Evolutionary conservation across 805 yeast species (phyloP).

Genomic region (Myxozyma melibiosi): DNA sequence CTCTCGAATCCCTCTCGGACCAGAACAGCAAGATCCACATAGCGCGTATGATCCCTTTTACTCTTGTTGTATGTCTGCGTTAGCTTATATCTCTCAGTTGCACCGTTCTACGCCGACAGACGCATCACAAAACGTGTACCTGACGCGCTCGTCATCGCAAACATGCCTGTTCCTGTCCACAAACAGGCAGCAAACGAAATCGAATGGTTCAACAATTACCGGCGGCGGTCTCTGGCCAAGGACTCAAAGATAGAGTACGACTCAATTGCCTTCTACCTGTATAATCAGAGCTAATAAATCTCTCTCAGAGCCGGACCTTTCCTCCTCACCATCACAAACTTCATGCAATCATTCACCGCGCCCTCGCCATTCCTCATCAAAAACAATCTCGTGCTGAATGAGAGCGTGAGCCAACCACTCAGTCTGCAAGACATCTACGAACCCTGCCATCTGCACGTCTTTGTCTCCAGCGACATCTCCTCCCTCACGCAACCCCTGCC

Average conservation of each 20-base stretch:
- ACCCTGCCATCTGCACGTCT: conserved; percentile 27
- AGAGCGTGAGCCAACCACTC: conserved; percentile 17
- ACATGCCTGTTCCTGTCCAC: conserved; percentile 16
- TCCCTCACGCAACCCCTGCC: conserved; percentile 21
- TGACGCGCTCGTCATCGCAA: conserved; percentile 23
- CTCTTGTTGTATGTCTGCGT: not conserved
- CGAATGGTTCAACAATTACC: conserved; percentile 15
- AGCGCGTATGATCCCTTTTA: conserved; percentile 11
- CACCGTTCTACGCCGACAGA: conserved; percentile 22
- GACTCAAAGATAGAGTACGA: conserved; percentile 21
- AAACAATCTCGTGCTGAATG: conserved; percentile 18
- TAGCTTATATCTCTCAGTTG: not conserved
- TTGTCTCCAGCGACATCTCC: conserved; percentile 8
- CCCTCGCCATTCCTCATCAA: conserved; percentile 25
- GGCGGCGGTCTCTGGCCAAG: conserved; percentile 18
- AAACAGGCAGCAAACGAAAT: conserved; percentile 15
- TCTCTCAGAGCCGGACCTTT: conserved; percentile 7
- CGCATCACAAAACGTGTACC: conserved; percentile 12
- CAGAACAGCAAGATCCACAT: conserved; percentile 12
- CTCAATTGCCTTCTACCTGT: not conserved
- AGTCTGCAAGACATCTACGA: conserved; percentile 22
- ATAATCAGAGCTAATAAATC: not conserved
- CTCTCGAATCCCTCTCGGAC: conserved; percentile 17
- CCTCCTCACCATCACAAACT: conserved; percentile 17
- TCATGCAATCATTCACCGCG: conserved; percentile 17